A percentile compares a stretch with the other conserved stretches of the same genome.
Evolutionary conservation across 1,139 yeast species (phyloP).

Genomic region (Yamadazyma oceani): DNA sequence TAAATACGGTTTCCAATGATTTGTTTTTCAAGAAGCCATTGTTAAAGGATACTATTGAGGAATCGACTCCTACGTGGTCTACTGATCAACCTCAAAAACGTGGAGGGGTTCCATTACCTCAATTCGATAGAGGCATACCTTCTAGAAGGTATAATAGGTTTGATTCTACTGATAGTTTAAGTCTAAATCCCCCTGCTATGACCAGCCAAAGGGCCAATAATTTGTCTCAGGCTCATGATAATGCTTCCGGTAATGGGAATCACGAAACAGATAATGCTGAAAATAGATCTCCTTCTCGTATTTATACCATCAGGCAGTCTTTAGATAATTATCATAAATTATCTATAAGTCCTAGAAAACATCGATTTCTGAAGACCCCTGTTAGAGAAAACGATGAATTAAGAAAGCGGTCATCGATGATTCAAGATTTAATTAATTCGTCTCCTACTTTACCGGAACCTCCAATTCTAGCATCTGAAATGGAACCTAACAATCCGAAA

Average conservation of each 20-base stretch:
- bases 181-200: slow-evolving; percentile 25
- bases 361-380: slow-evolving; percentile 20
- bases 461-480: slow-evolving; percentile 40
- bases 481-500: slow-evolving; percentile 16
- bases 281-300: slow-evolving; percentile 15
- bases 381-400: slow-evolving; percentile 17
- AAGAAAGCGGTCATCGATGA: slow-evolving; percentile 39
- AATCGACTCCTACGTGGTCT: slow-evolving; percentile 42
- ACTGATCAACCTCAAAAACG: slow-evolving; percentile 26
- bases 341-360: slow-evolving; percentile 34
- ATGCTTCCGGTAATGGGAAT: background rate
- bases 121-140: slow-evolving; percentile 18
- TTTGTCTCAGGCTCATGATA: too few species aligned
- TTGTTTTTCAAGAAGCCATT: slow-evolving; percentile 23
- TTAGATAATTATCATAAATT: slow-evolving; percentile 37
- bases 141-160: slow-evolving; percentile 18
- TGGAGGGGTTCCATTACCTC: slow-evolving; percentile 39
- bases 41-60: slow-evolving; percentile 26
- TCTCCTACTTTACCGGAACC: slow-evolving; percentile 55
- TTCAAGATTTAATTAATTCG: slow-evolving; percentile 45
- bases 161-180: slow-evolving; percentile 27
- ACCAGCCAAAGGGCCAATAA: slow-evolving; percentile 14
- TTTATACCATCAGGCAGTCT: slow-evolving; percentile 36
- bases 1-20: slow-evolving; percentile 1
- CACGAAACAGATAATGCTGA: slow-evolving; percentile 5